Base-by-base conservation (phyloP, 805 yeast species). In the Suhomyces sp. region DNA sequence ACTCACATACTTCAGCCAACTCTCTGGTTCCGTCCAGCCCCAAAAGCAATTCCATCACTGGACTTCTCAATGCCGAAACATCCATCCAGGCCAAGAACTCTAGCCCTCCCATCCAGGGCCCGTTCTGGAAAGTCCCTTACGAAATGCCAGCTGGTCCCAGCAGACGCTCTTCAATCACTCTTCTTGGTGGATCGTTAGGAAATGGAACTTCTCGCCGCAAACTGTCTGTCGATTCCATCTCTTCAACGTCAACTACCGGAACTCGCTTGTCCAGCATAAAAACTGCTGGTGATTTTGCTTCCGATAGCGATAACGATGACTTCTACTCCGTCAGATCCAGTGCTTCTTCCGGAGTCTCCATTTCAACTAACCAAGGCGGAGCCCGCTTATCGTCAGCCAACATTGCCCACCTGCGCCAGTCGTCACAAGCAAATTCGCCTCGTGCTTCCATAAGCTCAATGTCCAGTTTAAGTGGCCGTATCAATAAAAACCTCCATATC, bases 61-160 rank as follows among this genome's bases (percentile, higher is more conserved):
- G 50, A 43, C 29, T 48, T 4, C 46, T 52, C 37, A 52, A 46
- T 31, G 31, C 39, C 33, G 51, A 40, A n/a, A 35, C 39, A n/a
- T 27, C 58, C 40, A 54, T 51, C 19, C 65, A 53, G 50, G 39
- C 44, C 12, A 52, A 52, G 13, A 54, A 50, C 50, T 27, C 56
- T 31, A 58, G 65, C 21, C 66, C 75, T 4, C 72, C 72, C 20
- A 66, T 73, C 40, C 75, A 69, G 53, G 71, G 69, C 8, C 79
- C 79, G 8, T 80, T 82, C 63, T 82, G 86, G 86, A 82, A 80
- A 58, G 86, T 81, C 3, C 86, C 86, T 6, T 80, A 79, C 59
- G 83, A 80, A 54, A 76, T 80, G 77, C 84, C 85, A 0, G 48
- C 56, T 12, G 25, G 21, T 39, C 44, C 61, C 7, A 56, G 57